Conservation (phyloP, 805 yeast species). For the Candida berthetii region DNA sequence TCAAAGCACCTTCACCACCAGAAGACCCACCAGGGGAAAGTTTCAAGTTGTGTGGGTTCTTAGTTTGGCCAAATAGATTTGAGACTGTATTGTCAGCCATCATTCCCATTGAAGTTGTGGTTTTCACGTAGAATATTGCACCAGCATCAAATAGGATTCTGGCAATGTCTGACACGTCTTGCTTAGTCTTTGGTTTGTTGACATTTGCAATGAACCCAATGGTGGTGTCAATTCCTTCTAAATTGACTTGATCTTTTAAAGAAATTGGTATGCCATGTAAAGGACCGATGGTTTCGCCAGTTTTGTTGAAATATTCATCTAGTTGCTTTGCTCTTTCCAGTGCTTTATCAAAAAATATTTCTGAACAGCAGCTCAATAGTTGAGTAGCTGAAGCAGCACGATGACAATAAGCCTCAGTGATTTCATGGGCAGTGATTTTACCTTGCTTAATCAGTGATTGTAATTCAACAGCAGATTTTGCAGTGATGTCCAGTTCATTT, state of each 20-base stretch:
- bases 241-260: conserved; percentile 40
- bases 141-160: conserved; percentile 6
- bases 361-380: conserved; percentile 26
- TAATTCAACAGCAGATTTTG: neutral
- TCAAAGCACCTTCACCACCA: conserved; percentile 67
- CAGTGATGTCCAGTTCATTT: conserved; percentile 2
- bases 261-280: conserved; percentile 62
- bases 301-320: conserved; percentile 38
- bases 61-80: conserved; percentile 51
- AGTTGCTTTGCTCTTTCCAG: conserved; percentile 43
- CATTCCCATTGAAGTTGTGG: conserved; percentile 63
- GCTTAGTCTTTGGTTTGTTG: conserved; percentile 5
- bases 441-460: neutral
- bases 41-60: conserved; percentile 52
- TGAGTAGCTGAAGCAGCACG: conserved; percentile 53
- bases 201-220: conserved; percentile 12
- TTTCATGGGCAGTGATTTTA: neutral
- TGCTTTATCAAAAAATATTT: conserved; percentile 47
- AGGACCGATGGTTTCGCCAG: conserved; percentile 51
- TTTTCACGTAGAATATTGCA: conserved; percentile 59
- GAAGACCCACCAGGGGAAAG: conserved; percentile 66
- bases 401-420: conserved; percentile 41
- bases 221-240: conserved; percentile 16
- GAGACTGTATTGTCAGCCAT: conserved; percentile 66
- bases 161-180: conserved; percentile 15